phyloP scores from a whole-genome alignment of 306 rosid genomes.

The Glycine soja region DNA sequence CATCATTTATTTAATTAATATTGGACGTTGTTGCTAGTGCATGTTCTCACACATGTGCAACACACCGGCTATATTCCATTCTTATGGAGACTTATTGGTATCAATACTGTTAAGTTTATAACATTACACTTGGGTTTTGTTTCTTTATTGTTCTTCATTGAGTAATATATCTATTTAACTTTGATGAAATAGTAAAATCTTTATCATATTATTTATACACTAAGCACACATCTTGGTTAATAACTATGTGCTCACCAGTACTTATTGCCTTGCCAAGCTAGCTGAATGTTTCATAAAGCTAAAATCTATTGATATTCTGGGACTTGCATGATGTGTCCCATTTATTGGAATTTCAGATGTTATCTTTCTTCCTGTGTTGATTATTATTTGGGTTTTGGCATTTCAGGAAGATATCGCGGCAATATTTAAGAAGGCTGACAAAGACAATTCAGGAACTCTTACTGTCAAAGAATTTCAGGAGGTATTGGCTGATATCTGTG shows the following conservation, averaged over 20 bases:
- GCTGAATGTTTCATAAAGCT: conserved; percentile 20
- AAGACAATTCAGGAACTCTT: conserved; percentile 92
- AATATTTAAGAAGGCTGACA: conserved; percentile 86
- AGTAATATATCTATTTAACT: conserved; percentile 8
- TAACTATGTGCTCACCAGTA: neutral
- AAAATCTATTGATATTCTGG: neutral
- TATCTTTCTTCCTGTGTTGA: conserved; percentile 25
- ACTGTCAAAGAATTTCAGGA: conserved; percentile 78
- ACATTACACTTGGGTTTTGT: neutral
- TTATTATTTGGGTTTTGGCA: conserved; percentile 35
- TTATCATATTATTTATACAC: neutral
- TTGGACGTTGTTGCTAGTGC: conserved; percentile 1
- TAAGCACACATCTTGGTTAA: conserved; percentile 1
- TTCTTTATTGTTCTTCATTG: conserved; percentile 4
- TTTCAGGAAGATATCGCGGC: conserved; percentile 84
- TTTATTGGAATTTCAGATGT: conserved; percentile 33
- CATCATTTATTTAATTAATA: conserved; percentile 34
- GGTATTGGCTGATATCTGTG: conserved; percentile 79
- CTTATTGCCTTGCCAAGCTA: conserved; percentile 16
- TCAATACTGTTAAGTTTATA: neutral
- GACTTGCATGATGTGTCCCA: neutral
- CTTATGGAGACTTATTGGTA: neutral
- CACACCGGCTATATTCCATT: conserved; percentile 29
- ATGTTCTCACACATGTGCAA: conserved; percentile 9
- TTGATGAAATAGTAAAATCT: conserved; percentile 23